Evolutionary conservation across 768 basidiomycete species (phyloP).

Genomic region (Russula emetica): DNA sequence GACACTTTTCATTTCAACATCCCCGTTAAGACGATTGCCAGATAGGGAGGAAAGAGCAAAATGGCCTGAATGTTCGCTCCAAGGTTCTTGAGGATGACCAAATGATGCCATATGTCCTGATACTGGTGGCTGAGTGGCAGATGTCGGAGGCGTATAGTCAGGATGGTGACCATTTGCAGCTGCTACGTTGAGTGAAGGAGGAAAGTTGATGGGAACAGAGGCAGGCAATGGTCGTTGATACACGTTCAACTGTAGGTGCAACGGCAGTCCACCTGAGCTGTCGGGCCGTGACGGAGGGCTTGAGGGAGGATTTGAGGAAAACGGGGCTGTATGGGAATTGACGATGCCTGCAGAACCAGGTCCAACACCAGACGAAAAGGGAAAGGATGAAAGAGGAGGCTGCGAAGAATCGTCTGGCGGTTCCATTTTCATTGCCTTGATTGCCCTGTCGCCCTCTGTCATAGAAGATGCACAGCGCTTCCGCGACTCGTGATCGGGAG

Average conservation of each 20-base stretch:
- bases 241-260: slow-evolving; percentile 29
- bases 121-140: slow-evolving; percentile 29
- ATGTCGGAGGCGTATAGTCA: slow-evolving; percentile 28
- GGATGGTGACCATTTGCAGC: slow-evolving; percentile 25
- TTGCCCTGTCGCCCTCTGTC: slow-evolving; percentile 40
- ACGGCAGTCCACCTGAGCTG: slow-evolving; percentile 34
- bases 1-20: slow-evolving; percentile 26
- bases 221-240: slow-evolving; percentile 13
- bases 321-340: slow-evolving; percentile 24
- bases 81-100: slow-evolving; percentile 31
- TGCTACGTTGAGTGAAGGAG: slow-evolving; percentile 29
- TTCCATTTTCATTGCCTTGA: slow-evolving; percentile 49
- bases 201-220: slow-evolving; percentile 27
- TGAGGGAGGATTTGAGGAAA: slow-evolving; percentile 28
- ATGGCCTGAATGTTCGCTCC: slow-evolving; percentile 18
- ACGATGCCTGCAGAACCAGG: slow-evolving; percentile 22
- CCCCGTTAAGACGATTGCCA: slow-evolving; percentile 27
- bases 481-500: slow-evolving; percentile 41
- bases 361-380: slow-evolving; percentile 28
- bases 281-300: slow-evolving; percentile 34
- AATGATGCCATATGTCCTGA: slow-evolving; percentile 33
- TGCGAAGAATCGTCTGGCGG: slow-evolving; percentile 42
- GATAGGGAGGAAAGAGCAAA: slow-evolving; percentile 32
- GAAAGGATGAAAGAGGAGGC: slow-evolving; percentile 23
- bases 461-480: slow-evolving; percentile 51